Base-by-base conservation (phyloP, 495 filamentous ascomycete genomes). In the Penicillium silybi region DNA sequence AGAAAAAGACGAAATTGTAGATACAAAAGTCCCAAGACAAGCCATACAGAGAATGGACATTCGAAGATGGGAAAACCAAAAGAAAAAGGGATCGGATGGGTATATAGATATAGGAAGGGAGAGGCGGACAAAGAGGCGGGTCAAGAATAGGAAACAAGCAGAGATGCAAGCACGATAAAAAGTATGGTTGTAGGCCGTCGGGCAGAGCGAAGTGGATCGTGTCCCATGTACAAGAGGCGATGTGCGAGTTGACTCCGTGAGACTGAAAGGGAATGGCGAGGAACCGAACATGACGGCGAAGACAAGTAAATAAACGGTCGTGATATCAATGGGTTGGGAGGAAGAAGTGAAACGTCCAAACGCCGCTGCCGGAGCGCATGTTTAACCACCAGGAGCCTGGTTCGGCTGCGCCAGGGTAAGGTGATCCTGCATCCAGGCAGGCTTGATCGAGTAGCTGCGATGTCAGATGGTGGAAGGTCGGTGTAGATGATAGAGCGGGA, bases 21-120 rank as follows among this genome's bases (percentile, higher is more conserved):
- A 61, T 64, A 63, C 61, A 61, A 51, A 53, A 52, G 48, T 59
- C 45, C 46, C 54, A 57, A 46, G 46, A 54, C 50, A 57, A 57
- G 48, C 48, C 59, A 63, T 55, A 59, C 46, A 55, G 39, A 23
- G 35, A 49, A 43, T 52, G 45, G 46, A 48, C 27, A 38, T 47
- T 22, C 39, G 34, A 48, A 6, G 39, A 10, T 50, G 39, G 34
- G 26, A 48, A 44, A 44, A 41, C 17, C 38, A 38, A 52, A 46
- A 40, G 27, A 46, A 59, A 59, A 58, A 59, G 50, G 53, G 65
- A 61, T 58, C 45, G 59, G 52, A 56, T 57, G 63, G 58, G 58
- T 60, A 65, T 58, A 58, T 54, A 50, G 54, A 59, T 26, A 53
- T 51, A 46, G 25, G 41, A 20, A n/a, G 37, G 41, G 38, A 43